Base-by-base conservation (phyloP, 257 asterid genomes). In the Osmanthus fragrans region DNA sequence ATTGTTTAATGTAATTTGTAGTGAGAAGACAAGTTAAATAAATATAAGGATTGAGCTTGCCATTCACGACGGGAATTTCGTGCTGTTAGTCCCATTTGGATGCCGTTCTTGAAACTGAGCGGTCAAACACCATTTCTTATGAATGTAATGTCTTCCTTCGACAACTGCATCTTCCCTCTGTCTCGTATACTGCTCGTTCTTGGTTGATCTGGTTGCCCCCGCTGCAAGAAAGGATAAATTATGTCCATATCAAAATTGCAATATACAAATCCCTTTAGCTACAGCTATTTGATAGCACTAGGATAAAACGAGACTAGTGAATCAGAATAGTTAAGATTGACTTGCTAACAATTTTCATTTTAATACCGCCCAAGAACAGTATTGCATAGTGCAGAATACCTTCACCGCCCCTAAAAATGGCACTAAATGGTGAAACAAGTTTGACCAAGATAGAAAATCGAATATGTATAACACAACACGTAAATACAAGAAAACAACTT, bases 101-200 rank as follows among this genome's bases (percentile, higher is more conserved):
- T 56, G 36, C 42, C 49, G 40, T n/a, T 25, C 32, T n/a, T 64
- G 70, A 56, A 65, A 58, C 72, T 30, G 36, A 12, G 71, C 10
- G 3, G 25, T 77, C 54, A 83, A n/a, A 70, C 58, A 70, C 82
- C 80, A 68, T 82, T 86, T 2, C 64, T 78, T 66, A 94, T 80
- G 84, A 76, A 81, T 80, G 85, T 30, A 64, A 95, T 88, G 77
- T 92, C 98, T 70, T 86, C 91, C 74, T 90, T 90, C 1, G 82
- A 77, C 60, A 95, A 79, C 58, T 88, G 88, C 97, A 89, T 90
- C 84, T 93, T 95, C 33, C 98, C 99, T 80, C 81, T 89, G 75
- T 88, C 96, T 23, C 92, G 88, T 75, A 73, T 86, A 34, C 73
- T 71, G 39, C 67, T 86, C 4, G n/a, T 81, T 74, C 82, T 83